Percentiles rank a stretch among this genome's conserved stretches.
Conservation (phyloP, 2,329 filamentous ascomycete species). For the Nannizzia gypsea region DNA sequence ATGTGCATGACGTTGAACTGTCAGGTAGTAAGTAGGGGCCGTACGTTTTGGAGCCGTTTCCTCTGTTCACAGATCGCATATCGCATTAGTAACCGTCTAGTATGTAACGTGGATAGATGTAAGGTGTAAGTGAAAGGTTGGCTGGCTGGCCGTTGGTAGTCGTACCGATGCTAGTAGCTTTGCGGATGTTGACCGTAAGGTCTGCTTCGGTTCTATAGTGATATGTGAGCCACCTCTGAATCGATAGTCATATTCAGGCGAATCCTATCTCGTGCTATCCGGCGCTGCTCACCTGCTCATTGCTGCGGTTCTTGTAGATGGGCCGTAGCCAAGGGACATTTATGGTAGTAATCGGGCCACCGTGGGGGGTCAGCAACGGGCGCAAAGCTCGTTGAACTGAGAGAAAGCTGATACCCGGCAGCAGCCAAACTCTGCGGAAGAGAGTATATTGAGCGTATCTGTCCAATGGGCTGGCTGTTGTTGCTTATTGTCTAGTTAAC, state of each 20-base stretch:
- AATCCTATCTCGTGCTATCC: background rate
- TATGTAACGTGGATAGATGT: conserved; percentile 6
- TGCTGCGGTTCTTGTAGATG: conserved; percentile 41
- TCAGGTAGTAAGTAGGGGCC: conserved; percentile 42
- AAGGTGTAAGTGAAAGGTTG: conserved; percentile 13
- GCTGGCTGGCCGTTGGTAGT: conserved; percentile 9
- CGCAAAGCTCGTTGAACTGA: background rate
- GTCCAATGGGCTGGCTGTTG: background rate
- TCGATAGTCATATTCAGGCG: background rate
- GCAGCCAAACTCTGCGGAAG: background rate
- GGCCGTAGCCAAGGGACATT: conserved; percentile 16
- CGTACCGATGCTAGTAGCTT: conserved; percentile 52
- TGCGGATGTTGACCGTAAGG: conserved; percentile 54
- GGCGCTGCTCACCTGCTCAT: conserved; percentile 46
- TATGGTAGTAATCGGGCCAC: background rate
- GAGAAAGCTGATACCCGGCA: background rate
- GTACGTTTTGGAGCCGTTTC: conserved; percentile 57
- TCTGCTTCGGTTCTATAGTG: conserved; percentile 45
- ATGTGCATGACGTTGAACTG: background rate
- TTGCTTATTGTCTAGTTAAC: background rate
- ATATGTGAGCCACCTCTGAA: background rate
- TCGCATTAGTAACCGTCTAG: conserved; percentile 2
- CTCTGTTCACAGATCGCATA: conserved; percentile 29
- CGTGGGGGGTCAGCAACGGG: background rate
- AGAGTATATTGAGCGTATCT: background rate